Base-by-base conservation (phyloP, 305 asterid species). In the Striga hermonthica region DNA sequence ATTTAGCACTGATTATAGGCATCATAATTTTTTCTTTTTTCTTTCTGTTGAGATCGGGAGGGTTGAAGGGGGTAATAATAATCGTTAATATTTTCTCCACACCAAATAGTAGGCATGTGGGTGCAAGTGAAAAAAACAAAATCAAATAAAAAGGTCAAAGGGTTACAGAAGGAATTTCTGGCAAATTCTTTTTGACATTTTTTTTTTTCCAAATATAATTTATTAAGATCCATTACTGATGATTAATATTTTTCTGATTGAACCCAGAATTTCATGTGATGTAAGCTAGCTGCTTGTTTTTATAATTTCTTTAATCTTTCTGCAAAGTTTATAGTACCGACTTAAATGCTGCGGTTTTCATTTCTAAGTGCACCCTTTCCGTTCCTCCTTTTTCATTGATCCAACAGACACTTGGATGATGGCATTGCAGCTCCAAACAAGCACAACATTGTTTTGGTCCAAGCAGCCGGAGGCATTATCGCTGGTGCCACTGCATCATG, bases 401-500 rank as follows among this genome's bases (percentile, higher is more conserved):
- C 11, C 64, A 63, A 71, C 79, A 91, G 90, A 68, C 65, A 79
- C 59, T 74, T 89, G 74, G 91, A 83, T 80, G 72, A 89, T 72
- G 82, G 79, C 68, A 55, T 66, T 57, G 84, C 73, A 67, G 73
- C 80, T 72, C 97, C 96, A 72, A 79, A 82, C 62, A 78, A 70
- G 76, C 85, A 89, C 65, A 77, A 75, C 60, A 77, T 87, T 68
- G 62, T 92, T 62, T 10, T 72, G 78, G 97, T 89, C 67, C 98
- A 92, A 81, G 98, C 95, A 72, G 88, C 88, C 62, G 98, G 98
- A 64, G 98, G 97, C 70, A 79, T 89, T 78, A 16, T 82, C 36
- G 98, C 97, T 3, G 98, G 93, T 68, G 95, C 96, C 34, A 78
- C 98, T 69, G 95, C 98, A 73, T 87, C 98, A 64, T 85, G 84